Base-by-base conservation (phyloP, 2,329 filamentous ascomycete species). In the Penicillium thymicola region DNA sequence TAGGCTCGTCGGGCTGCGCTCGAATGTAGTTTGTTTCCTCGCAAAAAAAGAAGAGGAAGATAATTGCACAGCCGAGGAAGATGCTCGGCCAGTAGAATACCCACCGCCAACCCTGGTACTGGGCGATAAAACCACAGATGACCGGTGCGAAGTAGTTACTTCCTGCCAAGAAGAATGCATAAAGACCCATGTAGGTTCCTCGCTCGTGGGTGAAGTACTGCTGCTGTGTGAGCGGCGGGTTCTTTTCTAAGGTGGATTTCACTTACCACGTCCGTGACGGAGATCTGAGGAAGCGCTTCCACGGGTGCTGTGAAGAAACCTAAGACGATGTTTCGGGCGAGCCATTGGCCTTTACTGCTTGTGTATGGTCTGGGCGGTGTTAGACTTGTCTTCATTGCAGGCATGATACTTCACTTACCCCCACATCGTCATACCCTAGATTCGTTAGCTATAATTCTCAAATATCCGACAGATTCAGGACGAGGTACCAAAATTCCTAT, bases 1-100 rank as follows among this genome's bases (percentile, higher is more conserved):
- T 51, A n/a, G 53, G 25, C n/a, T 40, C 41, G 27, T 56, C 59
- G 32, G 52, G 45, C 44, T 64, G 16, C 8, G 67, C 61, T 6
- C 76, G 73, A 5, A 65, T 62, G 59, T 79, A 82, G 67, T 81
- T 83, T 3, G 81, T 82, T 65, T 84, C 81, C 63, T 84, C 81
- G 75, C 82, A 79, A 67, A 79, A 79, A 60, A 83, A 79, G 68
- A 82, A 81, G 1, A 81, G 68, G 54, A 82, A 78, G 1, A 81
- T 62, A 34, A 80, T 76, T 1, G 74, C 75, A 1, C 71, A 67
- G 1, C 67, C 80, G 32, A 70, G 69, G 62, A 83, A 81, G 25
- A 83, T 81, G 5, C 79, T 78, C 11, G 78, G 78, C 76, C 78
- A 82, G 67, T 80, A 79, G 59, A 79, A 72, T 0, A 78, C 76